These are phyloP conservation scores for Rhodotorula sp. DNA, from an alignment of 1,284 basidiomycete genomes.

Conservation along the genomic window DNA sequence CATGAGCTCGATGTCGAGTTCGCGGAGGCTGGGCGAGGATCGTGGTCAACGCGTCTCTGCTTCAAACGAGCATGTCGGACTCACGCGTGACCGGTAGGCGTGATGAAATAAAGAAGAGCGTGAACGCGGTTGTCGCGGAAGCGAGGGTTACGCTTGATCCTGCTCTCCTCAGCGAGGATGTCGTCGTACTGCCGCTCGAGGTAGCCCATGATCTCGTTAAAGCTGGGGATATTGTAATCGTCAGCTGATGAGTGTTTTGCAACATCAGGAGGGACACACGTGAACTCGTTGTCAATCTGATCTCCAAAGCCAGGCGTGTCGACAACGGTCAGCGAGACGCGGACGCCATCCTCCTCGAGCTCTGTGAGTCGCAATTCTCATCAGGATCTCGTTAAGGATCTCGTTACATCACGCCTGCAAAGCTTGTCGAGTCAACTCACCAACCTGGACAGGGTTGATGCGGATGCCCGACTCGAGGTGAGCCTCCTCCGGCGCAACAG, in stretches of 20 bases:
- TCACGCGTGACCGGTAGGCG: constrained; percentile 79
- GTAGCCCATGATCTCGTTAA: constrained; percentile 94
- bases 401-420: no score
- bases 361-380: constrained; percentile 56
- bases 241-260: not conserved
- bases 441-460: constrained; percentile 93
- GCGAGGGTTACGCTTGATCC: constrained; percentile 99
- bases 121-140: constrained; percentile 96
- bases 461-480: constrained; percentile 91
- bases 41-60: not conserved
- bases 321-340: constrained; percentile 95
- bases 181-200: constrained; percentile 99
- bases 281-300: constrained; percentile 98
- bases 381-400: not conserved
- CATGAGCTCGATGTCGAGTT: constrained; percentile 99
- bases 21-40: constrained; percentile 66
- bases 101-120: constrained; percentile 96
- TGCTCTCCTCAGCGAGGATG: constrained; percentile 95
- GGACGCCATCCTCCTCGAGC: constrained; percentile 96
- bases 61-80: constrained; percentile 39
- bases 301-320: constrained; percentile 99
- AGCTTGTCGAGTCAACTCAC: constrained; percentile 62
- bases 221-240: constrained; percentile 55
- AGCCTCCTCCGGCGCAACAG: constrained; percentile 81
- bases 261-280: constrained; percentile 59